Base-by-base conservation (phyloP, 2,329 filamentous ascomycete genomes). In the Fusarium multiceps region DNA sequence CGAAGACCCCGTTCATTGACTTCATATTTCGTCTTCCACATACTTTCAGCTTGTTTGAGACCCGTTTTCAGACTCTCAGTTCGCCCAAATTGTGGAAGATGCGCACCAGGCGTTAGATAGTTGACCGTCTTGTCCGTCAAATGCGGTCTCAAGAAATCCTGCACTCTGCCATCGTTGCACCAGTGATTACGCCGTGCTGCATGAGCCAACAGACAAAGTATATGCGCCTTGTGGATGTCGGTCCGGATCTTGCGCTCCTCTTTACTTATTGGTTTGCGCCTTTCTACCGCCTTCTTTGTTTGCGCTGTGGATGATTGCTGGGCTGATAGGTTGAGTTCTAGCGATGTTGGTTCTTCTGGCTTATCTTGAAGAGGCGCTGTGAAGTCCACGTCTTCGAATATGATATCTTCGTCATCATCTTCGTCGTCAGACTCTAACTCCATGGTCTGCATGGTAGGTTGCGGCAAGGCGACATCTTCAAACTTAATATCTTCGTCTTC, bases 221-320 rank as follows among this genome's bases (percentile, higher is more conserved):
- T 71, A 80, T 99, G 94, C 66, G 90, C 84, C 79, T 95, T 97
- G 79, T 99, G 96, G n/a, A 94, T 85, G 54, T 93, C 87, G 30
- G 96, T 78, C 21, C 94, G 88, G 16, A 78, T 81, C 45, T 80
- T 80, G 66, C 82, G 86, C 71, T 90, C 88, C 21, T 83, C 83
- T 66, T 82, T 86, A 25, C 79, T 87, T 6, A 89, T 80, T 4
- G 85, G 83, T 72, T 85, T 89, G 53, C 85, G 83, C 48, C 84
- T 81, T 25, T 84, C 81, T 0, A 66, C 74, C 3, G 66, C 66
- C 41, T 75, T 76, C 50, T 78, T 80, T 45, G 68, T 42, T 50
- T 76, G 57, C 23, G 77, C 71, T 43, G 73, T 71, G 4, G 79
- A 78, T 4, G 78, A 73, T 68, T 81, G 76, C 30, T 86, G 84